These are phyloP conservation scores for Auricularia sp. DNA, from an alignment of 768 basidiomycete genomes.

Conservation along the genomic window DNA sequence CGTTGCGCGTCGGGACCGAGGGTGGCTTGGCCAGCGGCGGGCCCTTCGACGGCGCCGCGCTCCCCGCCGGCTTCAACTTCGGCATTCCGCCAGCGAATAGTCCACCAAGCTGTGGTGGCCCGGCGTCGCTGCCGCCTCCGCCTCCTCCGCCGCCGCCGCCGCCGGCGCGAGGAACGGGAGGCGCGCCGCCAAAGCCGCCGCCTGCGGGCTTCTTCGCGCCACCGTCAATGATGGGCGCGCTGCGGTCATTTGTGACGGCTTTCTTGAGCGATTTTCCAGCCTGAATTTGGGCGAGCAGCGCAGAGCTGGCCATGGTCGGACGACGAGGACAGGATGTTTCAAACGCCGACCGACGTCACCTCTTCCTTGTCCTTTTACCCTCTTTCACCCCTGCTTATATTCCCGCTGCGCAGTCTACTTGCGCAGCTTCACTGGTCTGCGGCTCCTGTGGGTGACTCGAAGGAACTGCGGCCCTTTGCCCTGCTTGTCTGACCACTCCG, in stretches of 20 bases:
- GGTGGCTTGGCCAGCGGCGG: slow-evolving; percentile 53
- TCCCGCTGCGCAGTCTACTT: too few relatives aligned
- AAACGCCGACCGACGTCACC: too few relatives aligned
- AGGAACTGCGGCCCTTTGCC: too few relatives aligned
- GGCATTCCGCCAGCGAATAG: slow-evolving; percentile 90
- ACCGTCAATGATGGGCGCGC: slow-evolving; percentile 49
- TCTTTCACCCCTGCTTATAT: too few relatives aligned
- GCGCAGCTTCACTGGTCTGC: too few relatives aligned
- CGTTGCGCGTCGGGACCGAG: slow-evolving; percentile 43
- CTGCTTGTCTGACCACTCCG: too few relatives aligned
- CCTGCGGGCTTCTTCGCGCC: slow-evolving; percentile 24
- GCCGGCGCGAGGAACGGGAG: slow-evolving; percentile 19
- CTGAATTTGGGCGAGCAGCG: slow-evolving; percentile 73
- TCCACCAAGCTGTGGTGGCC: slow-evolving; percentile 71
- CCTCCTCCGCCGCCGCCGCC: slow-evolving; percentile 23
- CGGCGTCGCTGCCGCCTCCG: slow-evolving; percentile 26
- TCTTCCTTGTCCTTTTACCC: too few relatives aligned
- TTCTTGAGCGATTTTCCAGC: slow-evolving; percentile 76
- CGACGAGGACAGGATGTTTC: background rate
- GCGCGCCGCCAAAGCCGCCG: slow-evolving; percentile 18
- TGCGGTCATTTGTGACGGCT: slow-evolving; percentile 71
- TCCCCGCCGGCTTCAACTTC: slow-evolving; percentile 46
- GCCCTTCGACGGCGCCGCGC: slow-evolving; percentile 38
- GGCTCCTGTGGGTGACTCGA: too few relatives aligned
- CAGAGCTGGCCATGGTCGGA: slow-evolving; percentile 25